These are phyloP conservation scores for Colletotrichum magnum DNA, from an alignment of 2,329 filamentous ascomycete species.

Conservation along the genomic window DNA sequence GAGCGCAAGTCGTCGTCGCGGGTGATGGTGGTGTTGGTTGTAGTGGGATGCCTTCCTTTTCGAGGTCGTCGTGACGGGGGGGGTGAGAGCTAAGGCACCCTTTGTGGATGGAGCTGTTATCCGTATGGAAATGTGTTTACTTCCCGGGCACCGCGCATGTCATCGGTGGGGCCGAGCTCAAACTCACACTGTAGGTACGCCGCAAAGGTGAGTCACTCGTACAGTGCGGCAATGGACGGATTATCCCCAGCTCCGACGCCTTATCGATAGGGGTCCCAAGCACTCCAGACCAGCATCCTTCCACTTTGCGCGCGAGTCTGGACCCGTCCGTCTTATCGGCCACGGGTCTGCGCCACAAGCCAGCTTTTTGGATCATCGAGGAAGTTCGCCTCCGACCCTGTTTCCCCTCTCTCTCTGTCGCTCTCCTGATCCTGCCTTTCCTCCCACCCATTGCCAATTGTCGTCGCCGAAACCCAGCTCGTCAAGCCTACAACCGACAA, in stretches of 20 bases:
- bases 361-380: constrained; percentile 37
- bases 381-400: constrained; percentile 29
- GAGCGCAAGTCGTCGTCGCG: constrained; percentile 11
- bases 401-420: constrained; percentile 1
- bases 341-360: constrained; percentile 37
- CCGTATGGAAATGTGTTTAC: constrained; percentile 49
- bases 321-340: constrained; percentile 26
- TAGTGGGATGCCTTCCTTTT: constrained; percentile 35
- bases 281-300: neutral
- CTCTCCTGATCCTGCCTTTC: neutral
- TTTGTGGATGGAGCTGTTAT: constrained; percentile 26
- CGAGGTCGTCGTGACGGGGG: constrained; percentile 32
- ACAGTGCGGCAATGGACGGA: constrained; percentile 2
- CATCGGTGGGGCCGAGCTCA: constrained; percentile 8
- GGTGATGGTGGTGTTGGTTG: neutral
- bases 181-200: neutral
- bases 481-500: constrained; percentile 61
- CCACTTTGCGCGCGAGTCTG: constrained; percentile 2
- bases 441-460: constrained; percentile 1
- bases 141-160: constrained; percentile 33
- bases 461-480: constrained; percentile 9
- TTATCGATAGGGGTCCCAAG: constrained; percentile 32
- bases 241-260: constrained; percentile 7
- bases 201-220: accelerated
- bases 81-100: constrained; percentile 21